These are phyloP conservation scores for Phyllostachys edulis DNA, from an alignment of 176 grass and related monocot species.

Conservation along the genomic window DNA sequence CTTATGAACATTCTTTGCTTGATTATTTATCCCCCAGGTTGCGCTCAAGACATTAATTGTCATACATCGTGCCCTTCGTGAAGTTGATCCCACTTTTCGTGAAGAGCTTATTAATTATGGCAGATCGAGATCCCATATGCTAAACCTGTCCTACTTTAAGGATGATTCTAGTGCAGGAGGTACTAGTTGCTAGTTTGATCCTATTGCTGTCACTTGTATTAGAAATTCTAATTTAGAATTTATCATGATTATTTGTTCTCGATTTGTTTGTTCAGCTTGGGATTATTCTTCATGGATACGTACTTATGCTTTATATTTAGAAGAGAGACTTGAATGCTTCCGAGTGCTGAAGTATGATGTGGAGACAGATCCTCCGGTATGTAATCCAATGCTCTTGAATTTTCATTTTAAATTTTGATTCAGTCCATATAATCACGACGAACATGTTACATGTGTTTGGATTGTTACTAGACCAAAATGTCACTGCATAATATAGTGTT, in stretches of 20 bases:
- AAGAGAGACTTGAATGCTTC: conserved; percentile 98
- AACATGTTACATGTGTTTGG: conserved; percentile 3
- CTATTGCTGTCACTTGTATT: conserved; percentile 20
- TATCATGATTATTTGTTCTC: conserved; percentile 31
- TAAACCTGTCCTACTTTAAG: conserved; percentile 97
- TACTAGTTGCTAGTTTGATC: conserved; percentile 41
- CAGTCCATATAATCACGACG: background rate
- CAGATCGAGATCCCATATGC: conserved; percentile 90
- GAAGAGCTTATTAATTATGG: conserved; percentile 99
- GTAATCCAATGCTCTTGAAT: conserved; percentile 25
- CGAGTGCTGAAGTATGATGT: conserved; percentile 92
- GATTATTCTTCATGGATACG: conserved; percentile 98
- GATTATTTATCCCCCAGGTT: conserved; percentile 53
- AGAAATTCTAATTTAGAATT: conserved; percentile 18
- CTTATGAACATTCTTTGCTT: conserved; percentile 26
- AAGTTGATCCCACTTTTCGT: conserved; percentile 94
- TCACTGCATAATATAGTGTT: background rate
- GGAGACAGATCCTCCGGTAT: conserved; percentile 90
- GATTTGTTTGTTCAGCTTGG: conserved; percentile 67
- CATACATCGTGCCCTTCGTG: conserved; percentile 87
- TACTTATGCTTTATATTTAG: conserved; percentile 90
- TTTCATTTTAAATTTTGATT: background rate
- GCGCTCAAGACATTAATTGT: conserved; percentile 97
- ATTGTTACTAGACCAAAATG: background rate
- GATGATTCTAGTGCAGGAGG: conserved; percentile 96